Conservation (phyloP, 1,139 yeast species). For the Yamadazyma atmosphaerica region DNA sequence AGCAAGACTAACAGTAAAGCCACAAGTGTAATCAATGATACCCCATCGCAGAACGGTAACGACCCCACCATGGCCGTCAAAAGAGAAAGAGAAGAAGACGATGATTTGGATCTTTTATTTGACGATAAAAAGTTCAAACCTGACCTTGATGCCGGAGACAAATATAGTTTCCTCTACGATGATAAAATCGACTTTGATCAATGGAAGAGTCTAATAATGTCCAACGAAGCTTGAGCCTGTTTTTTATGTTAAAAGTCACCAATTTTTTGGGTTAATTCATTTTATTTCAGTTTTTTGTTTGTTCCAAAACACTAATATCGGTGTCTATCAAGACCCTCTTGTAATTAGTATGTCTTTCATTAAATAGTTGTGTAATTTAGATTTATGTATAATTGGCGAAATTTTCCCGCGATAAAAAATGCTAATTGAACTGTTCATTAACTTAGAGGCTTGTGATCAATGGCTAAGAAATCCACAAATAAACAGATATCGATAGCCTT, state of each 20-base stretch:
- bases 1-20: conserved; percentile 1
- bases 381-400: background rate
- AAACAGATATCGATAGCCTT: conserved; percentile 68
- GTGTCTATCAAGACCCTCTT: too few species aligned
- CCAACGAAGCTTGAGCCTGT: background rate
- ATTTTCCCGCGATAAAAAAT: background rate
- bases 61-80: conserved; percentile 15
- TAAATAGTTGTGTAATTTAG: background rate
- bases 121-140: conserved; percentile 35
- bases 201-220: conserved; percentile 31
- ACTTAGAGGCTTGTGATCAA: too few species aligned
- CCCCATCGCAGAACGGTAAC: conserved; percentile 12
- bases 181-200: conserved; percentile 33
- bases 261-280: background rate
- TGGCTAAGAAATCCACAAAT: background rate
- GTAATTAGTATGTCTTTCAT: background rate
- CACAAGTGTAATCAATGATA: conserved; percentile 10
- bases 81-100: conserved; percentile 28
- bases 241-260: too few species aligned
- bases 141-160: conserved; percentile 10
- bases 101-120: conserved; percentile 33
- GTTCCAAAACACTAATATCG: too few species aligned
- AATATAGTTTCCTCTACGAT: conserved; percentile 7
- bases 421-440: too few species aligned
- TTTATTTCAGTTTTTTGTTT: background rate